Evolutionary conservation across 192 early-diverging fungal genomes (phyloP).

Genomic region (Podila minutissima): DNA sequence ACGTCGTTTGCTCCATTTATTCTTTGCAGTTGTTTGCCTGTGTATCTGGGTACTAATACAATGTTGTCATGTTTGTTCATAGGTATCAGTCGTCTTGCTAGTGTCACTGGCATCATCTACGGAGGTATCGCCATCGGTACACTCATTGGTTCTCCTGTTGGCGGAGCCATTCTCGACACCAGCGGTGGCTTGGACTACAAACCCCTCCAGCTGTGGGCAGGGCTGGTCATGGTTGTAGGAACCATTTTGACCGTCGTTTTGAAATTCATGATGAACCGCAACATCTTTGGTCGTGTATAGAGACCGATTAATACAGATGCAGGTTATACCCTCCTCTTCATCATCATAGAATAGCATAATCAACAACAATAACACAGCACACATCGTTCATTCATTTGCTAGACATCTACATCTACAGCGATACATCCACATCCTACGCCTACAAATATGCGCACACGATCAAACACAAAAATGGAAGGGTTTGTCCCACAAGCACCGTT

Average conservation of each 20-base stretch:
- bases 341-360: too few species aligned
- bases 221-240: slow-evolving; percentile 26
- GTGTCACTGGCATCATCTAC: slow-evolving; percentile 65
- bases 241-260: slow-evolving; percentile 11
- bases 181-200: slow-evolving; percentile 22
- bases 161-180: slow-evolving; percentile 60
- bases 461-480: too few species aligned
- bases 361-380: too few species aligned
- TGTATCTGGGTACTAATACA: background rate
- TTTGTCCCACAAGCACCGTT: too few species aligned
- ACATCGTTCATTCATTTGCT: too few species aligned
- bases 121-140: slow-evolving; percentile 60
- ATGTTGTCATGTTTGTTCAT: background rate
- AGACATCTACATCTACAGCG: too few species aligned
- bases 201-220: slow-evolving; percentile 32
- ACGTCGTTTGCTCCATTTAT: background rate
- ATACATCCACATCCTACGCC: too few species aligned
- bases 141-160: slow-evolving; percentile 59
- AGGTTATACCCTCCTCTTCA: background rate
- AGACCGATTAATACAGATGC: background rate
- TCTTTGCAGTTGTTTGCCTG: background rate
- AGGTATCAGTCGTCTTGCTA: slow-evolving; percentile 62
- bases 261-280: slow-evolving; percentile 40
- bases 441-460: too few species aligned
- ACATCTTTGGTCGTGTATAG: slow-evolving; percentile 26